These are phyloP conservation scores for Perilla frutescens DNA, from an alignment of 257 asterid genomes.

Conservation along the genomic window DNA sequence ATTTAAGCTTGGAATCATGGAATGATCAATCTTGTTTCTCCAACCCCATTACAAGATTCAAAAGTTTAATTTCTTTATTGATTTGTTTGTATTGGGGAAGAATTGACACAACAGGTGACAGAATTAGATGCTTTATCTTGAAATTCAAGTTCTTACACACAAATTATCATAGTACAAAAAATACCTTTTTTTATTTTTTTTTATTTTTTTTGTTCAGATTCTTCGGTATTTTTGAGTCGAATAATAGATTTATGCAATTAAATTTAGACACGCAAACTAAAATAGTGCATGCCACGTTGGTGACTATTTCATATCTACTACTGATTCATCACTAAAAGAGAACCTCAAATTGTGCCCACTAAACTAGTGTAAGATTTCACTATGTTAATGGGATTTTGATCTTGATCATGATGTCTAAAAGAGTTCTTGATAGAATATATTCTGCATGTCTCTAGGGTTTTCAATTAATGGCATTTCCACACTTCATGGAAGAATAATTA, in stretches of 20 bases:
- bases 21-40: conserved; percentile 25
- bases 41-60: conserved; percentile 44
- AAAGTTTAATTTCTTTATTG: conserved; percentile 38
- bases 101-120: conserved; percentile 27
- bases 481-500: conserved; percentile 48
- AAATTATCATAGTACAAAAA: neutral
- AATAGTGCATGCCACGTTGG: conserved; percentile 43
- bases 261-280: conserved; percentile 35
- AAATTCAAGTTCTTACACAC: conserved; percentile 8
- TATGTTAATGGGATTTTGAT: conserved; percentile 26
- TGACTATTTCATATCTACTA: conserved; percentile 20
- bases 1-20: conserved; percentile 28
- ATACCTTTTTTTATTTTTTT: neutral
- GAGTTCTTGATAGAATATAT: conserved; percentile 18
- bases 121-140: conserved; percentile 45
- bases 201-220: conserved; percentile 15
- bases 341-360: conserved; percentile 46
- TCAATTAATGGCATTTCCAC: conserved; percentile 45
- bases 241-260: conserved; percentile 31
- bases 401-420: conserved; percentile 31
- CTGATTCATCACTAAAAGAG: neutral
- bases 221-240: conserved; percentile 13
- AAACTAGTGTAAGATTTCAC: conserved; percentile 19
- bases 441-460: conserved; percentile 6
- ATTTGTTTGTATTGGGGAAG: conserved; percentile 27